Percentiles rank a stretch among this genome's conserved stretches.
phyloP scores from a whole-genome alignment of 2,329 filamentous ascomycete species.

The Diaporthe sp. region DNA sequence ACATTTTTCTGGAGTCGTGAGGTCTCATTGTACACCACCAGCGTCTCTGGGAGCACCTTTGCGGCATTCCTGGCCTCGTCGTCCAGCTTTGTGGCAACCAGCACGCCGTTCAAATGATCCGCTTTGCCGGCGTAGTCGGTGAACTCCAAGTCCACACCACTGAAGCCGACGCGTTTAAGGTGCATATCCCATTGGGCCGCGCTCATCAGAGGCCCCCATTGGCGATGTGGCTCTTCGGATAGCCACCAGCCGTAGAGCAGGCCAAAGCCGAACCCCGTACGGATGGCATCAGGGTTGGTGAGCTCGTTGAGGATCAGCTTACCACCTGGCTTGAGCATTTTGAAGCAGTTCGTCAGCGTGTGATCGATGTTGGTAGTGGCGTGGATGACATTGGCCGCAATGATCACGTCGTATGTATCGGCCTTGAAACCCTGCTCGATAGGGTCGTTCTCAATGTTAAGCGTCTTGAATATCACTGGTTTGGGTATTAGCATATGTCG shows the following conservation, averaged over 20 bases:
- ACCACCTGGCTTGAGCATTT: conserved; percentile 7
- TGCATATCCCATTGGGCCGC: conserved; percentile 1
- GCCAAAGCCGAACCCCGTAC: conserved; percentile 9
- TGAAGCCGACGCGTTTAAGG: conserved; percentile 18
- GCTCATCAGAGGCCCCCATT: conserved; percentile 8
- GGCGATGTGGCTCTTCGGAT: not conserved
- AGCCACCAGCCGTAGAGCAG: conserved; percentile 9
- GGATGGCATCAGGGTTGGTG: not conserved
- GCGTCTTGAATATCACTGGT: not conserved
- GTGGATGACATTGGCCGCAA: conserved; percentile 51
- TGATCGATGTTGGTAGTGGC: conserved; percentile 48
- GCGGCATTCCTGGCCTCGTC: not conserved
- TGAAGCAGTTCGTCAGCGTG: conserved; percentile 43
- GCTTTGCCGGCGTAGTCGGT: not conserved
- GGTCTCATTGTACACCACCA: not conserved
- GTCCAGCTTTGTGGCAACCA: not conserved
- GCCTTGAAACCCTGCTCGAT: conserved; percentile 15
- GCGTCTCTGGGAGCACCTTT: not conserved
- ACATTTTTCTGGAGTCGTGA: not conserved
- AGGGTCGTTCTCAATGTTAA: conserved; percentile 10
- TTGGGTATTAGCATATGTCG: not conserved
- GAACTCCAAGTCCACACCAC: conserved; percentile 1
- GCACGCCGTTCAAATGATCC: not conserved
- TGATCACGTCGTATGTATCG: conserved; percentile 42
- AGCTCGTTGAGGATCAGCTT: conserved; percentile 32